Evolutionary conservation across 140 eudicot species (phyloP).

Genomic region (Anethum foeniculum): DNA sequence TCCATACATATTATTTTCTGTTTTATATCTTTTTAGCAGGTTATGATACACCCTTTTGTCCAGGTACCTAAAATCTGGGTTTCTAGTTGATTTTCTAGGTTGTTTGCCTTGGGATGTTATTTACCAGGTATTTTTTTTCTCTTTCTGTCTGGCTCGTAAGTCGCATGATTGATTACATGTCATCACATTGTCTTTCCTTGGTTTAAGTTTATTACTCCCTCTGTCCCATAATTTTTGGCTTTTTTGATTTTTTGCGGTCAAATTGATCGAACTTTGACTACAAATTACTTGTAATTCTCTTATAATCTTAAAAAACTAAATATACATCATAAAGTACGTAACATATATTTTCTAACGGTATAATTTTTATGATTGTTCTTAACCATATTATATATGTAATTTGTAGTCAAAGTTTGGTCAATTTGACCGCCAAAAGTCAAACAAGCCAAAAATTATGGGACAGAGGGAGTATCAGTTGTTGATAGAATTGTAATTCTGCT

Average conservation of each 20-base stretch:
- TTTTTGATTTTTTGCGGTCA: too few relatives aligned
- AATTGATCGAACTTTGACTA: too few relatives aligned
- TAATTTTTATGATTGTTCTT: too few relatives aligned
- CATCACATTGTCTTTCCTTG: background rate
- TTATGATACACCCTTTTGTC: background rate
- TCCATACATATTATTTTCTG: background rate
- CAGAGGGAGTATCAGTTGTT: background rate
- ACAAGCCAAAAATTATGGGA: too few relatives aligned
- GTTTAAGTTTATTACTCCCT: background rate
- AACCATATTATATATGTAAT: too few relatives aligned
- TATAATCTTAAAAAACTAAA: too few relatives aligned
- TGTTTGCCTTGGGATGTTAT: conserved; percentile 73
- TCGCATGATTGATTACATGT: background rate
- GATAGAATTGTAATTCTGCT: background rate
- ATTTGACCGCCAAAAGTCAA: too few relatives aligned
- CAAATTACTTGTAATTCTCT: too few relatives aligned
- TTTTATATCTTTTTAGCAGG: background rate
- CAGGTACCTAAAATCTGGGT: conserved; percentile 64
- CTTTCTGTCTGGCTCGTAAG: background rate
- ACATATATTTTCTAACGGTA: too few relatives aligned
- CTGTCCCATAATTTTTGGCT: too few relatives aligned
- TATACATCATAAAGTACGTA: too few relatives aligned
- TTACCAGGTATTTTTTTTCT: conserved; percentile 36
- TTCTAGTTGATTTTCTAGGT: conserved; percentile 51
- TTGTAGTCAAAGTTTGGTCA: too few relatives aligned